Percentiles rank a stretch among this genome's conserved stretches.
phyloP scores from a whole-genome alignment of 768 basidiomycete genomes.

The Termitomyces sp. region DNA sequence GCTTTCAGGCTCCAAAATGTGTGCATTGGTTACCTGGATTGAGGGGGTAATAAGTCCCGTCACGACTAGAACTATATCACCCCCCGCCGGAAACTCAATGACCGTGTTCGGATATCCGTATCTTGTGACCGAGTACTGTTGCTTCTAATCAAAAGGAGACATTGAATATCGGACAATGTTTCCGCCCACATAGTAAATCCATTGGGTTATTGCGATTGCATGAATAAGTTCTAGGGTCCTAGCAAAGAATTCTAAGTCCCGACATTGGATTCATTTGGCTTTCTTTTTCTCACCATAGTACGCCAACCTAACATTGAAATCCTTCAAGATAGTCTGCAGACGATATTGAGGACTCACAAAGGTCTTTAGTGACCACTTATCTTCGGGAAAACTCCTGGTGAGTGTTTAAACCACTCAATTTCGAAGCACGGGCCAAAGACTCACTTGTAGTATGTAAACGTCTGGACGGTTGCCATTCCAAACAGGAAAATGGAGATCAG shows the following conservation, averaged over 20 bases:
- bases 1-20: neutral
- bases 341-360: neutral
- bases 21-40: neutral
- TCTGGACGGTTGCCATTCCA: neutral
- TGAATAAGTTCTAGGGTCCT: neutral
- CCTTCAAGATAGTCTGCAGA: neutral
- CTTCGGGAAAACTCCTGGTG: neutral
- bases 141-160: neutral
- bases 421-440: neutral
- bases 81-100: neutral
- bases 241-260: no score
- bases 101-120: neutral
- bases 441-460: neutral
- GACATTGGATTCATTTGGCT: neutral
- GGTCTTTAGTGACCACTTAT: neutral
- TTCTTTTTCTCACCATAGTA: neutral
- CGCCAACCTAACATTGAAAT: neutral
- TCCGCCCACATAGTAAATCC: neutral
- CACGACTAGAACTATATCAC: neutral
- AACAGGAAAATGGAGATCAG: neutral
- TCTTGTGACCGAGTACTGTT: neutral
- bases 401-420: neutral
- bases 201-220: neutral
- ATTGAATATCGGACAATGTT: neutral
- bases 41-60: neutral